phyloP scores from a whole-genome alignment of 257 asterid species.

The Craterostigma plantagineum region DNA sequence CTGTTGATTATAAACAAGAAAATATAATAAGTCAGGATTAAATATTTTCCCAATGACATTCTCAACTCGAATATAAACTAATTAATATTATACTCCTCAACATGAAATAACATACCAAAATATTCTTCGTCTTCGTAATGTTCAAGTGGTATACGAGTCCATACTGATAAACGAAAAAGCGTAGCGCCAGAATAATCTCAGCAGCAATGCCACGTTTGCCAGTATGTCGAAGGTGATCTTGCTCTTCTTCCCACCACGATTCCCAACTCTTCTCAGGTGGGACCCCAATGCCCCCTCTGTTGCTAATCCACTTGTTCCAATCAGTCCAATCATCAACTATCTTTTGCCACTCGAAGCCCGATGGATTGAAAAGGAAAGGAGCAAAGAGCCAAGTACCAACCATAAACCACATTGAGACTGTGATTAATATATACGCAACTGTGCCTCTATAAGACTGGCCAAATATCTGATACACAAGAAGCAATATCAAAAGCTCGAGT shows the following conservation, averaged over 20 bases:
- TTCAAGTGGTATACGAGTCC: slow-evolving; percentile 88
- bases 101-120: slow-evolving; percentile 37
- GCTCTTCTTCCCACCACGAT: slow-evolving; percentile 99
- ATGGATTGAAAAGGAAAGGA: slow-evolving; percentile 94
- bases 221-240: slow-evolving; percentile 87
- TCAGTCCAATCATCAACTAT: slow-evolving; percentile 97
- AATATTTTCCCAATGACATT: slow-evolving; percentile 2
- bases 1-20: slow-evolving; percentile 7
- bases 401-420: slow-evolving; percentile 95
- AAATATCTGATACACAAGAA: slow-evolving; percentile 71
- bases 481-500: slow-evolving; percentile 71
- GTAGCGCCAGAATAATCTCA: slow-evolving; percentile 55
- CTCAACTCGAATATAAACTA: too few species aligned
- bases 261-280: slow-evolving; percentile 98
- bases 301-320: slow-evolving; percentile 96
- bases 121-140: slow-evolving; percentile 35
- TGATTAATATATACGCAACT: slow-evolving; percentile 60
- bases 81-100: too few species aligned
- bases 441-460: slow-evolving; percentile 61
- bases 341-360: slow-evolving; percentile 99
- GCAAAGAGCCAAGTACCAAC: slow-evolving; percentile 98
- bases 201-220: slow-evolving; percentile 74
- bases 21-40: slow-evolving; percentile 4
- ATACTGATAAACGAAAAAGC: slow-evolving; percentile 87
- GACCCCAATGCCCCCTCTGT: slow-evolving; percentile 96